phyloP scores from a whole-genome alignment of 176 grass and related monocot genomes.

The Dendrocalamus sinicus region DNA sequence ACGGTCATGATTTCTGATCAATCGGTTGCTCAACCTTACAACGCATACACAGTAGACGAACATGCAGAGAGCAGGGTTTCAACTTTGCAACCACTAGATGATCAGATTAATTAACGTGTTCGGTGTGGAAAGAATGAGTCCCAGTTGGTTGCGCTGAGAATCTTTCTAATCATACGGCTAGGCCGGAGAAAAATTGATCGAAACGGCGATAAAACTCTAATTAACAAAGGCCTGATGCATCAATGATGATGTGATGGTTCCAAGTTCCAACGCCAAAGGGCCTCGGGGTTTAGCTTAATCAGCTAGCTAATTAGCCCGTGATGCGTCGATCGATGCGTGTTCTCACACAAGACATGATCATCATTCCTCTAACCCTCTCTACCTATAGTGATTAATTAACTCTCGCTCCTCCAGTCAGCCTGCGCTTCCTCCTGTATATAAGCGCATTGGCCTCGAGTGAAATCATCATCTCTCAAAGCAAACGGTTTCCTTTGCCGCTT shows the following conservation, averaged over 20 bases:
- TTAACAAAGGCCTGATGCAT: background rate
- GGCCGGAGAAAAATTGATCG: background rate
- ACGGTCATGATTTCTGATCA: background rate
- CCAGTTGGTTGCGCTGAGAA: constrained; percentile 32
- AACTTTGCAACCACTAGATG: background rate
- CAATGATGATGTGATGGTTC: background rate
- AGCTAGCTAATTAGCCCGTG: background rate
- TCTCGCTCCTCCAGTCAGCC: background rate
- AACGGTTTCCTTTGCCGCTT: background rate
- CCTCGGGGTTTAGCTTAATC: background rate
- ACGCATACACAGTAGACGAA: constrained; percentile 5
- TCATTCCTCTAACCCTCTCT: background rate
- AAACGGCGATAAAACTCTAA: background rate
- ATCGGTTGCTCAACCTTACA: background rate
- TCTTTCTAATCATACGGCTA: background rate
- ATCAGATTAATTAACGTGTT: background rate
- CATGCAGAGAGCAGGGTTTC: constrained; percentile 33
- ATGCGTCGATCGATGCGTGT: background rate
- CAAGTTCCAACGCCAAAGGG: background rate
- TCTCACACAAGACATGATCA: constrained; percentile 34
- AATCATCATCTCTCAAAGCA: background rate
- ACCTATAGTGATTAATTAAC: background rate
- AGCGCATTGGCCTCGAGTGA: background rate
- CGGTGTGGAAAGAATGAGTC: background rate
- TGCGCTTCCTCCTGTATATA: background rate